A percentile compares a stretch with the other conserved stretches of the same genome.
Conservation (phyloP, 192 early-diverging fungal genomes). For the Lunasporangiospora selenospora region DNA sequence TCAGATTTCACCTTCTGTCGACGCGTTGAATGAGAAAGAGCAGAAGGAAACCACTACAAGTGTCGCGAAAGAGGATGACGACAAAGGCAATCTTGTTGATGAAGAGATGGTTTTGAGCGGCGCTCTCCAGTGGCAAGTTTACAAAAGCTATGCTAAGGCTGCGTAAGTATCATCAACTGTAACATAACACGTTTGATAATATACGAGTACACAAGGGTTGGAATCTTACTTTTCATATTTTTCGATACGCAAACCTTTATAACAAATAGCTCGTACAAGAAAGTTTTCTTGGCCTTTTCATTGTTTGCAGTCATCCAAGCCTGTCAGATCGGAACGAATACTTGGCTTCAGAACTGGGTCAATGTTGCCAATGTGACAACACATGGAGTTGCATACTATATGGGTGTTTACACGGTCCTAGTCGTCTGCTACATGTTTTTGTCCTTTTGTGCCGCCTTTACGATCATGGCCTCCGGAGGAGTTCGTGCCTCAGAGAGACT, state of each 20-base stretch:
- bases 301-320: slow-evolving; percentile 13
- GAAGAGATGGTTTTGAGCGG: slow-evolving; percentile 85
- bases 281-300: background rate
- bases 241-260: no score
- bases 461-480: slow-evolving; percentile 29
- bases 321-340: slow-evolving; percentile 34
- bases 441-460: slow-evolving; percentile 10
- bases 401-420: slow-evolving; percentile 43
- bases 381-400: slow-evolving; percentile 41
- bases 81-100: slow-evolving; percentile 64
- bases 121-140: slow-evolving; percentile 76
- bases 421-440: slow-evolving; percentile 21
- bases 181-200: no score
- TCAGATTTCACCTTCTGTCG: no score
- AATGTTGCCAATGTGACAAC: background rate
- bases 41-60: no score
- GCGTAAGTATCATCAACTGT: slow-evolving; percentile 51
- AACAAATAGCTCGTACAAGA: background rate
- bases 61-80: slow-evolving; percentile 19
- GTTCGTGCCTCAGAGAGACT: slow-evolving; percentile 31
- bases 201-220: no score
- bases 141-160: slow-evolving; percentile 76
- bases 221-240: no score
- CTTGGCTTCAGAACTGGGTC: slow-evolving; percentile 25
- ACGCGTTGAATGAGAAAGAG: no score